Base-by-base conservation (phyloP, 1,284 basidiomycete species). In the Pseudozyma pruni region DNA sequence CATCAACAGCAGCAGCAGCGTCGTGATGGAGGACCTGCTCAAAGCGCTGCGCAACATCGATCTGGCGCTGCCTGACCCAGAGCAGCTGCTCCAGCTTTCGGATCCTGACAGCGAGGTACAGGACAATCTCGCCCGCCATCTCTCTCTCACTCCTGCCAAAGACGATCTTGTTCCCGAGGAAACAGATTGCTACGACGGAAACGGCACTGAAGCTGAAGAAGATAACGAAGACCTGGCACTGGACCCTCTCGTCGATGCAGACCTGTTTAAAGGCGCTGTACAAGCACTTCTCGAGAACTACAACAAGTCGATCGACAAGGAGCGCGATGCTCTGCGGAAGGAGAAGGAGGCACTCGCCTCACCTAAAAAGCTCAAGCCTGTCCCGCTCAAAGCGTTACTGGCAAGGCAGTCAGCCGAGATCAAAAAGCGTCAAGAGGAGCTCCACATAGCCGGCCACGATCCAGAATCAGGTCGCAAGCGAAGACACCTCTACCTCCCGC, bases 231-330 rank as follows among this genome's bases (percentile, higher is more conserved):
- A 57, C 8, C 55, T 42, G 1, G 51, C 11, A 0, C 41, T 67
- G 19, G 69, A 62, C 25, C 58, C 75, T 2, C 42, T 79, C 14
- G 67, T 82, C 20, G 78, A 79, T 34, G 69, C 74, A 5, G 80
- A 79, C 39, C 66, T 82, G 11, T 70, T 82, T 55, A 68, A 71
- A 23, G 79, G 77, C 10, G 80, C 76, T 9, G 75, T 81, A 4
- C 70, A 74, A 34, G 77, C 80, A 3, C 53, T 81, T 37, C 59
- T 81, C 22, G 72, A 79, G 23, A 78, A 76, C 55, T 80, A 79
- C 60, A 75, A 70, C 43, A 62, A 72, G 35, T 46, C 60, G 3
- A 68, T 79, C 22, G 67, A 73, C 39, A 74, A 67, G 27, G 74
- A 76, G 35, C 49, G 64, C 4, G 77, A 77, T 27, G 53, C 59